These are phyloP conservation scores for Hippophae rhamnoides DNA, from an alignment of 306 rosid genomes.

Conservation along the genomic window DNA sequence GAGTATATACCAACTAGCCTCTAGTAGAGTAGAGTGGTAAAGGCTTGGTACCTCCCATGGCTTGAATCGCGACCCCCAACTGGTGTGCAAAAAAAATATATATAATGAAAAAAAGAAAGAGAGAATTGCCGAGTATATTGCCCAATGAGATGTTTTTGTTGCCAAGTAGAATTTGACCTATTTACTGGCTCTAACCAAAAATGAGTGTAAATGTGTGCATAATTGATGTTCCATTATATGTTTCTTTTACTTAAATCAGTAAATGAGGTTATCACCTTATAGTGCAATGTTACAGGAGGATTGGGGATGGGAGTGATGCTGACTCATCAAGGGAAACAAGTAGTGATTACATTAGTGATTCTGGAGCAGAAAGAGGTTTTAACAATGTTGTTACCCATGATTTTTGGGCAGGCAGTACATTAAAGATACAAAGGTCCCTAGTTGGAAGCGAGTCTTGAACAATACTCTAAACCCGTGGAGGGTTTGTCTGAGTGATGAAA, in stretches of 20 bases:
- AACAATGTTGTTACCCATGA: slow-evolving; percentile 23
- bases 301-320: slow-evolving; percentile 67
- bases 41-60: no score
- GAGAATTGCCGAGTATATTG: no score
- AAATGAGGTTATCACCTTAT: neutral
- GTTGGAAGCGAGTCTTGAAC: slow-evolving; percentile 34
- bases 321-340: slow-evolving; percentile 79
- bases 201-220: neutral
- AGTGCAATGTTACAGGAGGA: slow-evolving; percentile 42
- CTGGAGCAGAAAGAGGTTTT: slow-evolving; percentile 43
- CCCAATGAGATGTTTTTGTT: neutral
- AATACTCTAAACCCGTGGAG: slow-evolving; percentile 35
- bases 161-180: neutral
- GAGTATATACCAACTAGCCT: no score
- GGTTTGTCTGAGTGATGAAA: slow-evolving; percentile 71
- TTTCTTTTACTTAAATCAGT: neutral
- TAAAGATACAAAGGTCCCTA: slow-evolving; percentile 33
- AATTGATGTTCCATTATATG: neutral
- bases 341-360: slow-evolving; percentile 66
- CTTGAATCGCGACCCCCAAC: no score
- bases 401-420: slow-evolving; percentile 29
- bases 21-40: no score
- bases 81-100: no score
- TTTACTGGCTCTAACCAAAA: neutral
- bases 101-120: no score